Evolutionary conservation across 2,329 filamentous ascomycete genomes (phyloP), one percentile per base, ranked within the genome.

Genomic region (Hymenoscyphus infarciens): DNA sequence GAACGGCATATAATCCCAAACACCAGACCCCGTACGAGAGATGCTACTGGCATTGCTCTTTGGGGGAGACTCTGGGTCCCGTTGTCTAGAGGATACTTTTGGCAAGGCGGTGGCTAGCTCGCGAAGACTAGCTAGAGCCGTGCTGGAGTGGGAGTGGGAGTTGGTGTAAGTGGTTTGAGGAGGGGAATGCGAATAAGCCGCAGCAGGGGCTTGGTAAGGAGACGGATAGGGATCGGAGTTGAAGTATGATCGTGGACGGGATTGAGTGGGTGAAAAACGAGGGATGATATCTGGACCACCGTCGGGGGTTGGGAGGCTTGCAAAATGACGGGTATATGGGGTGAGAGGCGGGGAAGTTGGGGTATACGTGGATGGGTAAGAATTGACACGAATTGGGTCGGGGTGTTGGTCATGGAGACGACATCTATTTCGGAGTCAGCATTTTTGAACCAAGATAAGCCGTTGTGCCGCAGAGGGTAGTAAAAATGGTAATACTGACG

Each of bases 211-310:
- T 74, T 74, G 66, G 70, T 65, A 74, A 74, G 65, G 69, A 53
- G 67, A 59, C 39, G 72, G 66, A 52, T 73, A 58, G 78, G 83
- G 29, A 77, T 80, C 49, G 80, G 79, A 67, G 55, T 64, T 67
- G 83, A 83, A 67, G 82, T 84, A 83, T 77, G 74, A 84, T 77
- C 72, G 79, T 81, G 59, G 83, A 81, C 76, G 82, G 53, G 84
- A 83, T 63, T 84, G 80, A 16, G 85, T 87, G 13, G 85, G 85
- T 11, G 84, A 86, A 39, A 85, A 84, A 64, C 84, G 83, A 57
- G 85, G 85, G 66, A 88, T 81, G 68, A 87, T 87, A 73, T 87
- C 85, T 69, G 80, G 83, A 70, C 86, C 83, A 59, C 79, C 76
- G 63, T 80, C 75, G 54, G 76, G 78, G 7, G 62, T 54, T 29